These are phyloP conservation scores for Boeremia exigua DNA, from an alignment of 2,329 filamentous ascomycete species.

Conservation along the genomic window DNA sequence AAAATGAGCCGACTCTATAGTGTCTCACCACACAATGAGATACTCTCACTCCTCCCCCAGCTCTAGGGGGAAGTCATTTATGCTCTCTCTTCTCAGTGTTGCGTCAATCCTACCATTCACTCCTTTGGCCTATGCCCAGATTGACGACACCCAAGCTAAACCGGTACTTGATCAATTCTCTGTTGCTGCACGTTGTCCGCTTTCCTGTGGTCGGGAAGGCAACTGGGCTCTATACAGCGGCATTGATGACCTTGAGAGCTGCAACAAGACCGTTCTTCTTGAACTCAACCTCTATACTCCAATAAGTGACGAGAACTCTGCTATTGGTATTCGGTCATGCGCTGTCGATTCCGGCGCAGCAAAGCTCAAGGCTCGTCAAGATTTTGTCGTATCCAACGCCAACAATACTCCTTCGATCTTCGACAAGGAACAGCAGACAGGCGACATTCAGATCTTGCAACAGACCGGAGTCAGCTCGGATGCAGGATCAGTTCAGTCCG, in stretches of 20 bases:
- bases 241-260: neutral
- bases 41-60: too few species aligned
- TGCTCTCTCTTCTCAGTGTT: too few species aligned
- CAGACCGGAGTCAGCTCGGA: neutral
- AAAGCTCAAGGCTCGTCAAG: neutral
- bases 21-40: too few species aligned
- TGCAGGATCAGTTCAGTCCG: neutral
- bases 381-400: neutral
- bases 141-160: too few species aligned
- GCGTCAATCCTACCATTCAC: too few species aligned
- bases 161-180: neutral
- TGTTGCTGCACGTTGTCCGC: neutral
- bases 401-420: neutral
- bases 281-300: neutral
- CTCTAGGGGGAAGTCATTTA: too few species aligned
- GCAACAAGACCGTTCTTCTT: neutral
- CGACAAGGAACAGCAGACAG: neutral
- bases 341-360: neutral
- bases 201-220: neutral
- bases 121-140: too few species aligned
- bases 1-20: too few species aligned
- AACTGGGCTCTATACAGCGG: neutral
- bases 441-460: neutral
- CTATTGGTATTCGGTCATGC: neutral
- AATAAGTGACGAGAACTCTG: neutral